These are phyloP conservation scores for Epicoccum nigrum DNA, from an alignment of 2,329 filamentous ascomycete genomes.

Conservation along the genomic window DNA sequence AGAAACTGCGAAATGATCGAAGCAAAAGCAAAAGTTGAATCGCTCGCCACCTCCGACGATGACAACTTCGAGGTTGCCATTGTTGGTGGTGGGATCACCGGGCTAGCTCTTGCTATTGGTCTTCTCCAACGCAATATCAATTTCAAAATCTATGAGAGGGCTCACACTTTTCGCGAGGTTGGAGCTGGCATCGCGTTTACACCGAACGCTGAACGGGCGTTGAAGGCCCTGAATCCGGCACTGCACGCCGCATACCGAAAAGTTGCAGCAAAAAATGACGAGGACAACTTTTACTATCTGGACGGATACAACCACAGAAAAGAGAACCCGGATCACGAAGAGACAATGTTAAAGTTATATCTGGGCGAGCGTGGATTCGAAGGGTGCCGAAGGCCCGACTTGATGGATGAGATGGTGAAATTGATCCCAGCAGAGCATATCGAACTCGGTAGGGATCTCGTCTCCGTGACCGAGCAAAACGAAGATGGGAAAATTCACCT, in stretches of 20 bases:
- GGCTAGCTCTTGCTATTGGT: constrained; percentile 21
- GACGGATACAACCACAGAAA: constrained; percentile 10
- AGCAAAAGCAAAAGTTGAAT: not conserved
- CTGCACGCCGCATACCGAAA: constrained; percentile 40
- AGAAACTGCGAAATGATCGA: not conserved
- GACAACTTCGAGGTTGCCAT: constrained; percentile 19
- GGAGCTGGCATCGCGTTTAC: constrained; percentile 41
- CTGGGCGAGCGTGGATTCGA: constrained; percentile 22
- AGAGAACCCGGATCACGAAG: constrained; percentile 13
- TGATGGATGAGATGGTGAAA: constrained; percentile 17
- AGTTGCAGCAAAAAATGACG: constrained; percentile 39
- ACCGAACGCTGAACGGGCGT: constrained; percentile 58
- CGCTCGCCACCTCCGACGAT: not conserved
- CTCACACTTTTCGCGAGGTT: constrained; percentile 21
- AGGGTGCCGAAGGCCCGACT: constrained; percentile 18
- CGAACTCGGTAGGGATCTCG: constrained; percentile 17
- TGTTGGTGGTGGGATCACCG: constrained; percentile 29
- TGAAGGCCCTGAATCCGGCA: constrained; percentile 56
- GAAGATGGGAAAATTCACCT: constrained; percentile 17
- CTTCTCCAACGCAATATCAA: constrained; percentile 19
- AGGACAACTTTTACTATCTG: constrained; percentile 14
- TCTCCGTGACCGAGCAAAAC: constrained; percentile 4
- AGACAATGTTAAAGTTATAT: constrained; percentile 19
- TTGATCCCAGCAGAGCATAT: constrained; percentile 11
- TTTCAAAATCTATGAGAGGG: constrained; percentile 26